A percentile compares a stretch with the other conserved stretches of the same genome.
Evolutionary conservation across 1,284 basidiomycete genomes (phyloP).

Genomic region (Trichosporon faecale): DNA sequence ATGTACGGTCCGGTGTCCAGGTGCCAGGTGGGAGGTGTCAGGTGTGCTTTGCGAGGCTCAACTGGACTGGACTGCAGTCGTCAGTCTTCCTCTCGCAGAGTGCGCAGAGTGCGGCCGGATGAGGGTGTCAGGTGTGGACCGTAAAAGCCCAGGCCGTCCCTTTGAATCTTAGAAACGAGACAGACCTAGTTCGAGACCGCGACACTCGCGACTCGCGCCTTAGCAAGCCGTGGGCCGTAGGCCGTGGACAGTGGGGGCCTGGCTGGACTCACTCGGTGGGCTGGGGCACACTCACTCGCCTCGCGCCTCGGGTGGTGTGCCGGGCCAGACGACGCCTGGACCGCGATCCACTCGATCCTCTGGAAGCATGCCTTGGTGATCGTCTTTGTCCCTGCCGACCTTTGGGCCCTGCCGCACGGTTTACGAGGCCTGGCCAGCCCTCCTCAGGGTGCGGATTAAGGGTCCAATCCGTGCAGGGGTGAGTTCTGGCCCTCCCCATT

Average conservation of each 20-base stretch:
- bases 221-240: neutral
- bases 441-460: neutral
- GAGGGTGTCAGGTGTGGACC: slow-evolving; percentile 5
- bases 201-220: slow-evolving; percentile 6
- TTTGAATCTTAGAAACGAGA: slow-evolving; percentile 8
- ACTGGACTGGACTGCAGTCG: no score
- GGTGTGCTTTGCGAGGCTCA: neutral
- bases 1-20: neutral
- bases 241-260: neutral
- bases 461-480: neutral
- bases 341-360: neutral
- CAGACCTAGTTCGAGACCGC: neutral
- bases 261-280: neutral
- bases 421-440: slow-evolving; percentile 1
- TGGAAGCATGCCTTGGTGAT: slow-evolving; percentile 5
- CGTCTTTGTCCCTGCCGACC: neutral
- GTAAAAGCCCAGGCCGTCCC: neutral
- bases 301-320: neutral
- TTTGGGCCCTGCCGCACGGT: neutral
- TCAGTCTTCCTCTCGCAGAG: neutral
- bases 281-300: neutral
- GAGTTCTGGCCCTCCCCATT: slow-evolving; percentile 1
- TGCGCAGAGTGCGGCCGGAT: neutral
- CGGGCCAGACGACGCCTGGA: neutral
- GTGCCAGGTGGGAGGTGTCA: neutral